Percentiles rank a stretch among this genome's conserved stretches.
phyloP scores from a whole-genome alignment of 148 eudicot species.

The Camellia japonica region DNA sequence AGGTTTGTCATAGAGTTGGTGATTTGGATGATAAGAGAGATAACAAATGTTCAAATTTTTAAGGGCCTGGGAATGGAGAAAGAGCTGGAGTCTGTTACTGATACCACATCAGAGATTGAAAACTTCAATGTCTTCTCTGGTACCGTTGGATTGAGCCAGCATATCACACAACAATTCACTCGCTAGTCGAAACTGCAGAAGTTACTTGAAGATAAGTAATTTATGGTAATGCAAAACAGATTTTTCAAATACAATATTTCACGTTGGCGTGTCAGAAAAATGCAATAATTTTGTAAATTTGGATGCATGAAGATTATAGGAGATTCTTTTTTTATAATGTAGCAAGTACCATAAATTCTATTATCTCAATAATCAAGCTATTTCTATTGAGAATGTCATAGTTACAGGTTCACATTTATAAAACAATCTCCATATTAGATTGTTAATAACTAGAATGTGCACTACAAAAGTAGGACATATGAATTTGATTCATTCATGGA shows the following conservation, averaged over 20 bases:
- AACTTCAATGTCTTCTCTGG: constrained; percentile 82
- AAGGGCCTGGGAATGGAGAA: constrained; percentile 47
- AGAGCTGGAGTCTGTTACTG: constrained; percentile 64
- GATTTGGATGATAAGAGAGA: constrained; percentile 83
- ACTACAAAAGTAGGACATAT: background rate
- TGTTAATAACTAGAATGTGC: background rate
- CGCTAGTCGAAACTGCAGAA: constrained; percentile 59
- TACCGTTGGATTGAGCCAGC: constrained; percentile 67
- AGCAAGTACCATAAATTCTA: background rate
- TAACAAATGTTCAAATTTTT: constrained; percentile 40
- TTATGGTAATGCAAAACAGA: background rate
- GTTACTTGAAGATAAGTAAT: constrained; percentile 32
- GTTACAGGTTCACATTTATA: too few species aligned
- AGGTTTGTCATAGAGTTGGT: constrained; percentile 83
- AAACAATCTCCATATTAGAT: background rate
- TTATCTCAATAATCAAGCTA: background rate
- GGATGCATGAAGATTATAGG: constrained; percentile 7
- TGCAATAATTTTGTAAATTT: constrained; percentile 9
- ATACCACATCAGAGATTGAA: constrained; percentile 81
- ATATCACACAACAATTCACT: constrained; percentile 46
- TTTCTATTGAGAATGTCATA: background rate
- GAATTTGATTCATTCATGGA: too few species aligned
- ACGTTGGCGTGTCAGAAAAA: background rate
- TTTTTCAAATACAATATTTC: background rate
- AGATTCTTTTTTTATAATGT: background rate